Conservation (phyloP, 169 alveolate species). For the Cyclospora cayetanensis region DNA sequence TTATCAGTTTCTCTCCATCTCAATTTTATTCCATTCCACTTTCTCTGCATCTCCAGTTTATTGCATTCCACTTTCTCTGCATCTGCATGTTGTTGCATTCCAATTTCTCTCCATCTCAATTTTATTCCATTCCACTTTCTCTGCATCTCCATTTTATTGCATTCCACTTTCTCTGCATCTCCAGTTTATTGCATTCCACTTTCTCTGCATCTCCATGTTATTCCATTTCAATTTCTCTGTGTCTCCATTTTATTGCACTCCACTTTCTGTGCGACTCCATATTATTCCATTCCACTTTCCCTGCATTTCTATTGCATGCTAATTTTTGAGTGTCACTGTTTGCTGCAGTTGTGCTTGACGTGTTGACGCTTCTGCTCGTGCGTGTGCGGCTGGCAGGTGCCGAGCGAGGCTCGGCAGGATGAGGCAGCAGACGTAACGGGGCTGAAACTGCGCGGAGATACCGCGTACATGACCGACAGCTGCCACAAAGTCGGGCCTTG, state of each 20-base stretch:
- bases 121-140: background rate
- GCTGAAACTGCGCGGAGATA: slow-evolving; percentile 67
- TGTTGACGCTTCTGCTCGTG: background rate
- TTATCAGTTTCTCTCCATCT: background rate
- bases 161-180: too few species aligned
- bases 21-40: background rate
- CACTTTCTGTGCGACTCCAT: too few species aligned
- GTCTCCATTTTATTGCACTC: too few species aligned
- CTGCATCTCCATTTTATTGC: too few species aligned
- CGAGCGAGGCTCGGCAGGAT: slow-evolving; percentile 65
- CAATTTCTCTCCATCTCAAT: too few species aligned
- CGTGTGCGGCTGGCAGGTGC: slow-evolving; percentile 46
- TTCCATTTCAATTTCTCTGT: too few species aligned
- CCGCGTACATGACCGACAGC: slow-evolving; percentile 66
- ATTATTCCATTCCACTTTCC: too few species aligned
- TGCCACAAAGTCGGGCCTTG: slow-evolving; percentile 17
- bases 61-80: background rate
- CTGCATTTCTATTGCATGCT: too few species aligned
- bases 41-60: background rate
- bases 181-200: too few species aligned
- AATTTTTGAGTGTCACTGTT: too few species aligned
- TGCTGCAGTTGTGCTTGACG: background rate
- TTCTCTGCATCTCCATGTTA: too few species aligned
- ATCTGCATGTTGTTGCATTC: background rate
- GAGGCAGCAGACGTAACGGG: slow-evolving; percentile 70